Percentiles rank a stretch among this genome's conserved stretches.
phyloP scores from a whole-genome alignment of 495 filamentous ascomycete species.

The Collariella sp. region DNA sequence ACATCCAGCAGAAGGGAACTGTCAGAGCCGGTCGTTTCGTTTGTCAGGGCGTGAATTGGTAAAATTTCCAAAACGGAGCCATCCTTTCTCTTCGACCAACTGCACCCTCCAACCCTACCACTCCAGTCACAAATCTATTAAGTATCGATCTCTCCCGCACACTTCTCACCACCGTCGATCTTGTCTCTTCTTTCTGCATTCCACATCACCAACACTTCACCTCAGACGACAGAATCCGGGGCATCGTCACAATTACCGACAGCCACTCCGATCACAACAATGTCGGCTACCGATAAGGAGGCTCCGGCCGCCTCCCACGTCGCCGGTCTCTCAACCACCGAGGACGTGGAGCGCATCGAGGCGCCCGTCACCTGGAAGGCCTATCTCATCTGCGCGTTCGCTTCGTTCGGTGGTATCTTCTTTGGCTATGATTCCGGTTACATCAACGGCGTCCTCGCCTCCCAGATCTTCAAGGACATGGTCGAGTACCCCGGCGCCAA shows the following conservation, averaged over 20 bases:
- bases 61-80: no score
- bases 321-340: slow-evolving; percentile 16
- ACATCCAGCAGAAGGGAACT: no score
- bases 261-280: slow-evolving; percentile 5
- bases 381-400: slow-evolving; percentile 62
- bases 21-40: no score
- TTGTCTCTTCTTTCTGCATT: neutral
- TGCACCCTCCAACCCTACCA: neutral
- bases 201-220: neutral
- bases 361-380: slow-evolving; percentile 58
- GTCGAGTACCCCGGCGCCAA: slow-evolving; percentile 29
- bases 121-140: neutral
- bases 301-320: slow-evolving; percentile 8
- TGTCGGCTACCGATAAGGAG: slow-evolving; percentile 22
- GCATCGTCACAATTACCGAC: neutral
- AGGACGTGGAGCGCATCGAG: slow-evolving; percentile 48
- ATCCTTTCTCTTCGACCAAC: neutral
- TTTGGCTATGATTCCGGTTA: slow-evolving; percentile 60
- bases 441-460: slow-evolving; percentile 52
- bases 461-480: slow-evolving; percentile 41
- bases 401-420: slow-evolving; percentile 60
- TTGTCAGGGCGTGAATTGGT: no score
- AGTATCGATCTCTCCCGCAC: neutral
- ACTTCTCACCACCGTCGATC: slow-evolving; percentile 2
- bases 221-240: neutral